These are phyloP conservation scores for Neurospora sp. DNA, from an alignment of 495 filamentous ascomycete species.

Conservation along the genomic window DNA sequence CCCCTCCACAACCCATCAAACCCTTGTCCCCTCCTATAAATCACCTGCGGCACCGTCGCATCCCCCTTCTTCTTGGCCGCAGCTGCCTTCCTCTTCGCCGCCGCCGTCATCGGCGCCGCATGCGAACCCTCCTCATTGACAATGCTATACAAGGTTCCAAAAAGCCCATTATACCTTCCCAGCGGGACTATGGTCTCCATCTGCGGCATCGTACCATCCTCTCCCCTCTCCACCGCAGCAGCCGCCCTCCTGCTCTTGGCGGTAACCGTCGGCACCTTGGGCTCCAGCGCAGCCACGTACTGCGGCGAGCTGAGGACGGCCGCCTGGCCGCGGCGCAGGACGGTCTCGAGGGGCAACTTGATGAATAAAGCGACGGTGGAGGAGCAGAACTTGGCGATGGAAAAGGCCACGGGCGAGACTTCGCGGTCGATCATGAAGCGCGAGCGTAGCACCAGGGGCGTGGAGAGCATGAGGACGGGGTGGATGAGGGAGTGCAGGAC, in stretches of 20 bases:
- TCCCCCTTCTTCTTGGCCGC: neutral
- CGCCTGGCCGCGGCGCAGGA: slow-evolving; percentile 79
- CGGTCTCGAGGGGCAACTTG: slow-evolving; percentile 83
- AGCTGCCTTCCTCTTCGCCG: neutral
- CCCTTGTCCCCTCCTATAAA: slow-evolving; percentile 63
- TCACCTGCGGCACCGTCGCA: slow-evolving; percentile 26
- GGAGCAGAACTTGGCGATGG: slow-evolving; percentile 63
- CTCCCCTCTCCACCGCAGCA: neutral
- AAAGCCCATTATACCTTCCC: slow-evolving; percentile 67
- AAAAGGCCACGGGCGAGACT: slow-evolving; percentile 69
- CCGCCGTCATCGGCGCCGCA: slow-evolving; percentile 24
- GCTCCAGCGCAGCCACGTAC: slow-evolving; percentile 34
- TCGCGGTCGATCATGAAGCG: slow-evolving; percentile 72
- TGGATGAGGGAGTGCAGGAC: slow-evolving; percentile 76
- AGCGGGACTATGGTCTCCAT: slow-evolving; percentile 65
- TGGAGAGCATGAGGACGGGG: slow-evolving; percentile 64
- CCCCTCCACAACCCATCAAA: slow-evolving; percentile 79
- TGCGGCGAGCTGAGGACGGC: slow-evolving; percentile 39
- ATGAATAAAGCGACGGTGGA: slow-evolving; percentile 71
- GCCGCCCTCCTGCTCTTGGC: slow-evolving; percentile 19
- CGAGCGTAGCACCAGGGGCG: slow-evolving; percentile 70
- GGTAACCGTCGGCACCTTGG: slow-evolving; percentile 3
- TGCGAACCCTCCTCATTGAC: slow-evolving; percentile 68
- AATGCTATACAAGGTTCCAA: slow-evolving; percentile 83
- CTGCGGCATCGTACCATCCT: neutral